A percentile compares a stretch with the other conserved stretches of the same genome.
These are phyloP conservation scores for Linnemannia elongata DNA, from an alignment of 192 early-diverging fungal species.

Conservation along the genomic window DNA sequence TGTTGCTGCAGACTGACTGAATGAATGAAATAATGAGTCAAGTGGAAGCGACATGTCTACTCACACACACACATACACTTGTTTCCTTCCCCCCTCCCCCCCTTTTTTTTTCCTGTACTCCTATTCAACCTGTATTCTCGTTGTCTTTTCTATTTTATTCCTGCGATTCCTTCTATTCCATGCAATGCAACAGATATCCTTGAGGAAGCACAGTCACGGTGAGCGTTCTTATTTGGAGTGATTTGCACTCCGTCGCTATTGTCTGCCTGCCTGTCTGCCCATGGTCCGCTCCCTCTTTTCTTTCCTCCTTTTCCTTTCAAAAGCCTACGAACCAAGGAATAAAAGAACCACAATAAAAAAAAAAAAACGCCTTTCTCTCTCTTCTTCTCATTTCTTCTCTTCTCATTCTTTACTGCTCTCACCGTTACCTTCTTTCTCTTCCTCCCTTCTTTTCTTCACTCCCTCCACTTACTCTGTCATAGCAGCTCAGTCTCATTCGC, in stretches of 20 bases:
- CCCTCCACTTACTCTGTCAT: background rate
- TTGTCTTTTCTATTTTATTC: no score
- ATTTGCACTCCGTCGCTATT: background rate
- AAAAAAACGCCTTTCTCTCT: background rate
- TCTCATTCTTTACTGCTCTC: background rate
- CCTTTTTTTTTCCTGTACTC: constrained; percentile 4
- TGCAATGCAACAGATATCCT: constrained; percentile 17
- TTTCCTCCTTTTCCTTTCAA: background rate
- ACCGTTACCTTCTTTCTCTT: background rate
- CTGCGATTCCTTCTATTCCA: background rate
- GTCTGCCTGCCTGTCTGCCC: background rate
- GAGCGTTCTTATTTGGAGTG: background rate
- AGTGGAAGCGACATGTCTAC: background rate
- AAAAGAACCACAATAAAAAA: no score
- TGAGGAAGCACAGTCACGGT: constrained; percentile 37
- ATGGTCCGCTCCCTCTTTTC: constrained; percentile 7
- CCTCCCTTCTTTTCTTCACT: background rate
- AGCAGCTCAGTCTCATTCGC: background rate
- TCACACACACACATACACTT: background rate
- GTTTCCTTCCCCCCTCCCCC: background rate
- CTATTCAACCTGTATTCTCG: constrained; percentile 1
- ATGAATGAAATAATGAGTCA: background rate
- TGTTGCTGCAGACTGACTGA: background rate
- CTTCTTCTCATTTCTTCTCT: background rate
- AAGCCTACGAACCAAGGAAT: no score